These are phyloP conservation scores for Potentilla sterilis DNA, from an alignment of 306 rosid species.

Conservation along the genomic window DNA sequence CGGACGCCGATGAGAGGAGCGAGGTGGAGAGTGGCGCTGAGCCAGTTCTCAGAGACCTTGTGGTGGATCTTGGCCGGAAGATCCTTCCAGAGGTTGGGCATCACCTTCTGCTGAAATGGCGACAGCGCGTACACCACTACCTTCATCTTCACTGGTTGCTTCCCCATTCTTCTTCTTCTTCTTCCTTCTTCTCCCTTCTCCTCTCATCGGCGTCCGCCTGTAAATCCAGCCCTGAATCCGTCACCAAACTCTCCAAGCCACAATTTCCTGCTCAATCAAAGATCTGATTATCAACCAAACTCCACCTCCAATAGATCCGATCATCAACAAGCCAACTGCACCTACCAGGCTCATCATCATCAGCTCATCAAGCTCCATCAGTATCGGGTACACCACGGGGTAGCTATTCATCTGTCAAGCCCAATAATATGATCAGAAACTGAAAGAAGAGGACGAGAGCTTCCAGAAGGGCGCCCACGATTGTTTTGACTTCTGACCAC, in stretches of 20 bases:
- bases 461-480: slow-evolving; percentile 86
- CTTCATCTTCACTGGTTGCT: slow-evolving; percentile 63
- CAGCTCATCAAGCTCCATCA: background rate
- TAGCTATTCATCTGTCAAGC: background rate
- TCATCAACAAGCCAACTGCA: slow-evolving; percentile 20
- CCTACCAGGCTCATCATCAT: slow-evolving; percentile 10
- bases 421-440: slow-evolving; percentile 27
- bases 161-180: slow-evolving; percentile 48
- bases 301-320: slow-evolving; percentile 35
- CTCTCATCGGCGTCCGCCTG: too few species aligned
- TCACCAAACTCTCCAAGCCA: slow-evolving; percentile 35
- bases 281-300: slow-evolving; percentile 14
- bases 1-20: slow-evolving; percentile 59
- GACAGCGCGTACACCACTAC: slow-evolving; percentile 76
- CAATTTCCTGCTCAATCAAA: slow-evolving; percentile 39
- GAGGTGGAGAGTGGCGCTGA: slow-evolving; percentile 64
- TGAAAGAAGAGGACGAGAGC: slow-evolving; percentile 86
- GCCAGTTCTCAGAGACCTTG: slow-evolving; percentile 90
- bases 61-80: slow-evolving; percentile 71
- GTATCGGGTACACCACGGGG: background rate
- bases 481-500: slow-evolving; percentile 88
- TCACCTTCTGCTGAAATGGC: slow-evolving; percentile 93
- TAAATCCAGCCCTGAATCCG: too few species aligned
- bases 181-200: too few species aligned
- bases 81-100: slow-evolving; percentile 79